Conservation (phyloP, 129 eudicot species). For the Pittosporum tobira region DNA sequence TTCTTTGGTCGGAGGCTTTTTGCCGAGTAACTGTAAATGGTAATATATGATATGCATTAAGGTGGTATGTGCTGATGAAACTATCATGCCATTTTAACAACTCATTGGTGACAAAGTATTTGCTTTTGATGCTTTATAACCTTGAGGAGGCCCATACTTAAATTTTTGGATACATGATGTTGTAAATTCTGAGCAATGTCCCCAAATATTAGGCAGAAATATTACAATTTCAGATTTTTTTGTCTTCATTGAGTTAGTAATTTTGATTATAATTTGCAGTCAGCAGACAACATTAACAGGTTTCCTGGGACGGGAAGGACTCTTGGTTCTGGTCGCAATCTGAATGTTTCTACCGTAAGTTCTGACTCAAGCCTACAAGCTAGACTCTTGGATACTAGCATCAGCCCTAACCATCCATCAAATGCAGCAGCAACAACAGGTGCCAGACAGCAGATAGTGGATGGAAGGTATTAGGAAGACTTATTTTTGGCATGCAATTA, state of each 20-base stretch:
- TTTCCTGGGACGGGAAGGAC: conserved; percentile 92
- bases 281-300: conserved; percentile 51
- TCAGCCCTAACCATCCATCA: conserved; percentile 36
- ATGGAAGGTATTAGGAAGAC: conserved; percentile 44
- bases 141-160: neutral
- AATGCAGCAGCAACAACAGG: conserved; percentile 25
- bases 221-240: neutral
- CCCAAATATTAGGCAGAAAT: neutral
- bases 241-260: conserved; percentile 1
- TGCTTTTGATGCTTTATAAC: no score
- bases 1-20: no score
- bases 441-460: conserved; percentile 36
- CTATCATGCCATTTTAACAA: no score
- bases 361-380: conserved; percentile 65
- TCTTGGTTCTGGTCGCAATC: conserved; percentile 39
- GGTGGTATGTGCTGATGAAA: no score
- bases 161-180: neutral
- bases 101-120: no score
- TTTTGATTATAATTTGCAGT: conserved; percentile 26
- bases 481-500: conserved; percentile 2
- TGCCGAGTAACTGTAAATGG: no score
- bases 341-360: conserved; percentile 28
- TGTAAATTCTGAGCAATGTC: neutral
- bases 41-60: no score
- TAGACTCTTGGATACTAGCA: conserved; percentile 65